Evolutionary conservation across 495 filamentous ascomycete species (phyloP).

Genomic region (Penicillium herquei): DNA sequence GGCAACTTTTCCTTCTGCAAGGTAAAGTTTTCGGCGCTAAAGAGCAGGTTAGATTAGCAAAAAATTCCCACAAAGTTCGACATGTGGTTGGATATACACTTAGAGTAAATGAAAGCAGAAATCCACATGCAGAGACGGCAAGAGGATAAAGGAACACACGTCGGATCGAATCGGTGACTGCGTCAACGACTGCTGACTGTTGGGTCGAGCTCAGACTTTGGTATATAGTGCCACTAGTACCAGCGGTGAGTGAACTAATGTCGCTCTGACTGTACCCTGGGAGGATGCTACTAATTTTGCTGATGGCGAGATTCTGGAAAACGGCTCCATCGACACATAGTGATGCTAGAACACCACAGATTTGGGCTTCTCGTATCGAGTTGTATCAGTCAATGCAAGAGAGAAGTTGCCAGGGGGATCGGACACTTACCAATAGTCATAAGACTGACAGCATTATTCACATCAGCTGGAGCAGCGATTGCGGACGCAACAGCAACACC

Average conservation of each 20-base stretch:
- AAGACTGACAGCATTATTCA: constrained; percentile 2
- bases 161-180: not conserved
- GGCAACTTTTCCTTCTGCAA: not conserved
- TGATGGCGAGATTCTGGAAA: not conserved
- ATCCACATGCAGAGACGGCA: not conserved
- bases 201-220: not conserved
- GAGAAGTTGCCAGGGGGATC: not conserved
- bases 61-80: not conserved
- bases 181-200: not conserved
- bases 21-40: not conserved
- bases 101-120: not conserved
- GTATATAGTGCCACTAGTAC: not conserved
- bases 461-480: constrained; percentile 1
- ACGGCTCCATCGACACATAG: not conserved
- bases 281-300: not conserved
- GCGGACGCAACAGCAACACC: constrained; percentile 2
- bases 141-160: not conserved
- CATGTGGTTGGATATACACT: not conserved
- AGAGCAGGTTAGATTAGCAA: not conserved
- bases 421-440: constrained; percentile 9
- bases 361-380: not conserved
- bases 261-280: not conserved
- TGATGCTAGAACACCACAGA: not conserved
- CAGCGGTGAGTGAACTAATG: not conserved
- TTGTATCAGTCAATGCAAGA: not conserved